Base-by-base conservation (phyloP, 2,329 filamentous ascomycete genomes). In the Fusarium scirpi region DNA sequence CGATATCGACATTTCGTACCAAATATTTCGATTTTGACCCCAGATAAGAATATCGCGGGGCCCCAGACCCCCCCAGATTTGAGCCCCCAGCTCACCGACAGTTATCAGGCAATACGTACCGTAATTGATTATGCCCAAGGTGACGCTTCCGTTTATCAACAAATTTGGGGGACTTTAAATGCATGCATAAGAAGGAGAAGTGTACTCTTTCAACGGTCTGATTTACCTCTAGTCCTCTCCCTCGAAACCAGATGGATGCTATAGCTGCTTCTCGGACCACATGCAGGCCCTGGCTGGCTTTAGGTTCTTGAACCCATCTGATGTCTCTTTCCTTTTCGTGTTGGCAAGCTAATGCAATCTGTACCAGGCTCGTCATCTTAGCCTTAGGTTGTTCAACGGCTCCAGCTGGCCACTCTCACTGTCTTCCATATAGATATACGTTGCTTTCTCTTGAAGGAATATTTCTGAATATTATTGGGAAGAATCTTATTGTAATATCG, bases 41-140 rank as follows among this genome's bases (percentile, higher is more conserved):
- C 34, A 58, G 32, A 43, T 25, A 41, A 20, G 22, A 44, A 62
- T 57, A 72, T 76, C 75, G 76, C 64, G 76, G 76, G 76, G 76
- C 76, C 76, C 76, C 76, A 60, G 48, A 54, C 54, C 52, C 58
- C 58, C 65, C 60, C 55, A 29, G 65, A 46, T 66, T 65, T 49
- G 60, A 61, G 43, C 61, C 71, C 67, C 58, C 34, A 44, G 51
- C 72, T 74, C 74, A 75, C 74, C 70, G 72, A 72, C 63, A 62
- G 41, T 76, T 64, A 49, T 38, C 34, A 46, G 41, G n/a, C 27
- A 38, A 38, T 49, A 38, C 44, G 44, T 51, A 57, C 54, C 20
- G 27, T 27, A 8, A 46, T 15, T 34, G 12, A 13, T 22, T 11
- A 16, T 25, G 13, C 25, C 25, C 11, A 27, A 25, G 25, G 18